Conservation (phyloP, 306 rosid species). For the Hylodesmum podocarpum region DNA sequence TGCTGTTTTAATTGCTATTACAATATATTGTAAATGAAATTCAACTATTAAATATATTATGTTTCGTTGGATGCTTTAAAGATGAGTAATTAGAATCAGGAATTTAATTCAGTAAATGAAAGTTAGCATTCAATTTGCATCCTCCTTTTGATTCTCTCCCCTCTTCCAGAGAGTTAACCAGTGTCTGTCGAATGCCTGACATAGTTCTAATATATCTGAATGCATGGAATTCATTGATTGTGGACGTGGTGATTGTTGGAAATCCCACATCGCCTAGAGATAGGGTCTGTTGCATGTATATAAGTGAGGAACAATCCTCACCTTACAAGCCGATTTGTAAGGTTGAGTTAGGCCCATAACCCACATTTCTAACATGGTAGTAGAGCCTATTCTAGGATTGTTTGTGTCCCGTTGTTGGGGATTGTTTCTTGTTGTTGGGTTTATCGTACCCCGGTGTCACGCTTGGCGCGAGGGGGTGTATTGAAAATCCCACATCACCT, state of each 20-base stretch:
- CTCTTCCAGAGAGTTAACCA: slow-evolving; percentile 69
- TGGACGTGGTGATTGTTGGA: slow-evolving; percentile 57
- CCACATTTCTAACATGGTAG: no score
- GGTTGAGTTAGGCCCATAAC: no score
- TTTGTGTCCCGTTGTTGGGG: no score
- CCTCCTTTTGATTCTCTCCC: slow-evolving; percentile 16
- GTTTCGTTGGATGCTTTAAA: slow-evolving; percentile 23
- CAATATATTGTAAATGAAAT: neutral
- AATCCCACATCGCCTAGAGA: no score
- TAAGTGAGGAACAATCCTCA: no score
- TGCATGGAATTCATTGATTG: slow-evolving; percentile 66
- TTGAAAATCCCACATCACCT: no score
- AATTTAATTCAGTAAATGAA: neutral
- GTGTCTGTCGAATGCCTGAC: slow-evolving; percentile 67
- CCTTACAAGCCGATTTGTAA: no score
- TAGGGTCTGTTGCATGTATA: no score
- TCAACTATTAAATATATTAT: neutral
- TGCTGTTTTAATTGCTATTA: neutral
- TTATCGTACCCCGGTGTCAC: no score
- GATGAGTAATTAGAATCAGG: neutral
- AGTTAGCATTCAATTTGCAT: slow-evolving; percentile 3
- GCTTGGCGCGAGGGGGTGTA: no score
- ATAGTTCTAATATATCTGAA: rapidly evolving
- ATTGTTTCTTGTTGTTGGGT: no score
- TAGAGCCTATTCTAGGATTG: no score